Percentiles rank a stretch among this genome's conserved stretches.
Evolutionary conservation across 176 grass and related monocot genomes (phyloP).

Genomic region (Bolboschoenus planiculmis): DNA sequence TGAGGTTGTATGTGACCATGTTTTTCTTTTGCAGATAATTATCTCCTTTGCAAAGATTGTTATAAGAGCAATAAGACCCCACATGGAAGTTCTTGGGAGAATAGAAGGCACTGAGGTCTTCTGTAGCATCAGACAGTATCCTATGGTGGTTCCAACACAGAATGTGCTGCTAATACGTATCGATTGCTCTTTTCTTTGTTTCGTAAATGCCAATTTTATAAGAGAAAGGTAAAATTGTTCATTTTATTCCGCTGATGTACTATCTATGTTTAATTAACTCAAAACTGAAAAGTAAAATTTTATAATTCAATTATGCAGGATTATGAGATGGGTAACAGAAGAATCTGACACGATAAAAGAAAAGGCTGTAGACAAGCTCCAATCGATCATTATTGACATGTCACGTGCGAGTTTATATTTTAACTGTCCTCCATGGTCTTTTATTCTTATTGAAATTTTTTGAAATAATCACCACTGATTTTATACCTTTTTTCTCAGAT

Average conservation of each 20-base stretch:
- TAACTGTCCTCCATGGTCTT: neutral
- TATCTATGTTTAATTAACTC: neutral
- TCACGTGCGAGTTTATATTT: constrained; percentile 43
- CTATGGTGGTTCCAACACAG: constrained; percentile 37
- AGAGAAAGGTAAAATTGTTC: constrained; percentile 57
- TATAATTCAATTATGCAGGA: constrained; percentile 34
- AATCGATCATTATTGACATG: constrained; percentile 75
- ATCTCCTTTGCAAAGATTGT: constrained; percentile 85
- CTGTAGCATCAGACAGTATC: constrained; percentile 79
- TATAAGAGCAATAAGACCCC: constrained; percentile 57
- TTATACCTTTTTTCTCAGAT: constrained; percentile 32
- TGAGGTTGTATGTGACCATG: neutral
- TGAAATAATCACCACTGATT: constrained; percentile 4
- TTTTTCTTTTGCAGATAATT: constrained; percentile 38
- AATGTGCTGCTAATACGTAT: constrained; percentile 46
- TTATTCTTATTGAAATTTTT: neutral
- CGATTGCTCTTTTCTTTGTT: constrained; percentile 76
- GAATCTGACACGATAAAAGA: constrained; percentile 35
- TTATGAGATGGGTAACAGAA: constrained; percentile 40
- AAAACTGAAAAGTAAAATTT: neutral
- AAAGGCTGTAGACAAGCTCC: constrained; percentile 39
- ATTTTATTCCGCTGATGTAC: neutral
- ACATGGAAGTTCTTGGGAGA: constrained; percentile 68
- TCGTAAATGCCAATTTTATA: constrained; percentile 77
- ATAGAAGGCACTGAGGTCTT: constrained; percentile 68